Percentiles rank a stretch among this genome's conserved stretches.
Evolutionary conservation across 257 asterid genomes (phyloP).

Genomic region (Nicotiana otophora): DNA sequence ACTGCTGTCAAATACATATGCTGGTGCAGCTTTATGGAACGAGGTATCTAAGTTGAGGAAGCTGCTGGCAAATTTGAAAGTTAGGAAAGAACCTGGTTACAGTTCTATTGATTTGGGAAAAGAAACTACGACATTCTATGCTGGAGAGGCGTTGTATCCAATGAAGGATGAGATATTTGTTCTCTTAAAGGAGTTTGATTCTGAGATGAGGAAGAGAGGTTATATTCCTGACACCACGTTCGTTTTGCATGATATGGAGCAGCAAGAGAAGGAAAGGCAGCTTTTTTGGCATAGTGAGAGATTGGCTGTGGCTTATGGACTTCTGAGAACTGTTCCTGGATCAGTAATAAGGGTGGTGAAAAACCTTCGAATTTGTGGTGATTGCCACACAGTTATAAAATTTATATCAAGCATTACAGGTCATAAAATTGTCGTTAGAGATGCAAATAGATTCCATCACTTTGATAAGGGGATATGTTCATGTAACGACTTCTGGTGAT

Average conservation of each 20-base stretch:
- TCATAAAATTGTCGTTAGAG: constrained; percentile 58
- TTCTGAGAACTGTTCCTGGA: constrained; percentile 56
- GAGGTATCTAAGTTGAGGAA: constrained; percentile 51
- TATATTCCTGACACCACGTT: constrained; percentile 53
- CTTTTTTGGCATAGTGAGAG: constrained; percentile 90
- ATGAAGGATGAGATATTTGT: constrained; percentile 49
- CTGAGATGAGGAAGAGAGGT: constrained; percentile 67
- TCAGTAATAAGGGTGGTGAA: constrained; percentile 47
- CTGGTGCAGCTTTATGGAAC: constrained; percentile 60
- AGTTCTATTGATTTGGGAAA: constrained; percentile 59
- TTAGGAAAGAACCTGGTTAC: constrained; percentile 64
- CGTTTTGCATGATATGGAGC: constrained; percentile 72
- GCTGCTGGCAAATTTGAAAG: constrained; percentile 40
- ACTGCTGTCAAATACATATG: constrained; percentile 58
- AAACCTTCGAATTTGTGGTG: constrained; percentile 65
- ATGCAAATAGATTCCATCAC: constrained; percentile 64
- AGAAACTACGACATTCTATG: constrained; percentile 59
- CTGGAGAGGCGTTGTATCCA: constrained; percentile 53
- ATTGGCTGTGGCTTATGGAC: constrained; percentile 66
- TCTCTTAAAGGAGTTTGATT: constrained; percentile 45
- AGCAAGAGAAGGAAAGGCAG: constrained; percentile 69
- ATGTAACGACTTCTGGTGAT: constrained; percentile 62
- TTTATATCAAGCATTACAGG: constrained; percentile 34
- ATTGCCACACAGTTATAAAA: constrained; percentile 63
- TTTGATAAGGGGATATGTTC: constrained; percentile 61